Conservation (phyloP, 2,329 filamentous ascomycete species). For the Penicillium sp. region DNA sequence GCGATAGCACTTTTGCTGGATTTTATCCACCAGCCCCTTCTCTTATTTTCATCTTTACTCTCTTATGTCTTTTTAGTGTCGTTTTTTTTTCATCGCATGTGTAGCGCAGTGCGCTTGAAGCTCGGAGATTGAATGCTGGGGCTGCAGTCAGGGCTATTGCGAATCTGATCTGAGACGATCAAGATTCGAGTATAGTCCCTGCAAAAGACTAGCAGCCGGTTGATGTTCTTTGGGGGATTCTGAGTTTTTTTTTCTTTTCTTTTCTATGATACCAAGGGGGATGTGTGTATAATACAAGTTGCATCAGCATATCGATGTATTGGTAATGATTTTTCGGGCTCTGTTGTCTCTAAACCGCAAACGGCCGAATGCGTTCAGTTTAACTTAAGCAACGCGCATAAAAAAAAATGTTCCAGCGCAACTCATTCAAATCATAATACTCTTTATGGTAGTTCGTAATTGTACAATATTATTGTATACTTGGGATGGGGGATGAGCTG, state of each 20-base stretch:
- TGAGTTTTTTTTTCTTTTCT: slow-evolving; percentile 10
- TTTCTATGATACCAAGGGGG: slow-evolving; percentile 30
- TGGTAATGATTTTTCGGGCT: not conserved
- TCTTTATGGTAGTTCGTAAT: not conserved
- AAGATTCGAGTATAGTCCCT: not conserved
- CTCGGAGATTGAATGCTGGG: not conserved
- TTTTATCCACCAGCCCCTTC: not conserved
- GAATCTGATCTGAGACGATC: not conserved
- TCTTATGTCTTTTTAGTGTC: slow-evolving; percentile 4
- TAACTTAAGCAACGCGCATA: not conserved
- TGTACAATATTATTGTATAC: slow-evolving; percentile 7
- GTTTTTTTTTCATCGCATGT: slow-evolving; percentile 11
- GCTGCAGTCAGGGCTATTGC: not conserved
- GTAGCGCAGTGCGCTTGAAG: slow-evolving; percentile 18
- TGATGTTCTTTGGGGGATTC: not conserved
- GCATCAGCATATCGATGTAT: slow-evolving; percentile 19
- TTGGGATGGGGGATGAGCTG: not conserved
- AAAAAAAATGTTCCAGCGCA: not conserved
- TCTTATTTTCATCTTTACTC: slow-evolving; percentile 6
- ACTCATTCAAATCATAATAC: not conserved
- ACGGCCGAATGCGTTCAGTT: not conserved
- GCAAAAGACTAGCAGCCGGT: slow-evolving; percentile 1
- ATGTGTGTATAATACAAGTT: slow-evolving; percentile 27
- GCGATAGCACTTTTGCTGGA: not conserved
- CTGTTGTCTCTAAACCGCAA: not conserved